Percentiles rank a stretch among this genome's conserved stretches.
Conservation (phyloP, 2,329 filamentous ascomycete species). For the Mollisiaceae sp. region DNA sequence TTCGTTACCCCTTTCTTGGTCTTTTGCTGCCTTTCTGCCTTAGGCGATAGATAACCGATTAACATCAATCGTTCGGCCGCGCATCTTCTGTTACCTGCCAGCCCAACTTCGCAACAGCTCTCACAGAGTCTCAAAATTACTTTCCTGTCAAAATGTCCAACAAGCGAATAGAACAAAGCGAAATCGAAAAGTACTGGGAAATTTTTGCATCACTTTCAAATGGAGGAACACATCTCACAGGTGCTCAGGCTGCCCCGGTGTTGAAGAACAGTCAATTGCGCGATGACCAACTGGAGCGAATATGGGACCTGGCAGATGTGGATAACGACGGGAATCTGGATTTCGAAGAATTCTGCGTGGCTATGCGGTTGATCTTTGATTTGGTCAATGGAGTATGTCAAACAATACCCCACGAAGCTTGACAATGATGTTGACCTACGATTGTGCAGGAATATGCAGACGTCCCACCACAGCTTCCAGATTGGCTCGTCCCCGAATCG, state of each 20-base stretch:
- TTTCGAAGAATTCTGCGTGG: slow-evolving; percentile 99
- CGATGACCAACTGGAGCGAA: slow-evolving; percentile 88
- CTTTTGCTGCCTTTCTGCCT: neutral
- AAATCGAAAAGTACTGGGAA: slow-evolving; percentile 81
- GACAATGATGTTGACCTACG: neutral
- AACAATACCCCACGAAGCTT: neutral
- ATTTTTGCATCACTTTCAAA: slow-evolving; percentile 73
- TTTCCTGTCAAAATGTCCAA: slow-evolving; percentile 39
- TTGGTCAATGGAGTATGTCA: slow-evolving; percentile 86
- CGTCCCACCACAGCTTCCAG: slow-evolving; percentile 83
- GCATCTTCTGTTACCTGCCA: neutral
- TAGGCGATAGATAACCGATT: neutral
- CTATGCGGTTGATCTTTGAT: slow-evolving; percentile 98
- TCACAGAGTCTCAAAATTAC: neutral
- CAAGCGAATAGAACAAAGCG: slow-evolving; percentile 71
- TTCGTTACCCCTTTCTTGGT: neutral
- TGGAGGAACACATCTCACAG: slow-evolving; percentile 69
- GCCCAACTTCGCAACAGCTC: neutral
- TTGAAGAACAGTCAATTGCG: slow-evolving; percentile 75
- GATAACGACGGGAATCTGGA: slow-evolving; percentile 97
- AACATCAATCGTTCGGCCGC: neutral
- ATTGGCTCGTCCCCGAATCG: slow-evolving; percentile 96
- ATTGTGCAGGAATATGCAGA: slow-evolving; percentile 81
- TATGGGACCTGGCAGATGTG: slow-evolving; percentile 97
- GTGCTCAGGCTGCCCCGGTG: slow-evolving; percentile 71